These are phyloP conservation scores for Leishmania turanica DNA, from an alignment of 208 protist genomes.

Conservation along the genomic window DNA sequence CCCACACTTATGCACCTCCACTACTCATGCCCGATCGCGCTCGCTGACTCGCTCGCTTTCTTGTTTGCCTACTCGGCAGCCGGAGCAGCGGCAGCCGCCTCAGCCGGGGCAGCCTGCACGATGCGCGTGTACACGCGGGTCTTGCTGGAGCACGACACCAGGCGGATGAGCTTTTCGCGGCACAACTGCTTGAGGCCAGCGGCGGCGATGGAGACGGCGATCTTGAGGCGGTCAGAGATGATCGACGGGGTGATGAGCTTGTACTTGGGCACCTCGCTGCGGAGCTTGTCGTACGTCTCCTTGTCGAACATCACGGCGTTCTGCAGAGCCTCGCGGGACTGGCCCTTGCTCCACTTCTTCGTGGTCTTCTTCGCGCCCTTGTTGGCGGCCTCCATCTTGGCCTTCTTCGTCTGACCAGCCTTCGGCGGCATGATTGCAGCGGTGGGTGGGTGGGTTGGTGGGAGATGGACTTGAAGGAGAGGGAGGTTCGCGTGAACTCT, in stretches of 20 bases:
- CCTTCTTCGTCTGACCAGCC: slow-evolving; percentile 70
- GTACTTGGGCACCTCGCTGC: slow-evolving; percentile 91
- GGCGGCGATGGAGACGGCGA: slow-evolving; percentile 84
- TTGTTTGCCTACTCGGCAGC: slow-evolving; percentile 24
- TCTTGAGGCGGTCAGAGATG: slow-evolving; percentile 91
- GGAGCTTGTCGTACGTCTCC: slow-evolving; percentile 83
- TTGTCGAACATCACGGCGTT: slow-evolving; percentile 94
- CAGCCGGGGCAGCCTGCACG: slow-evolving; percentile 37
- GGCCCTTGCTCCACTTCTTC: slow-evolving; percentile 95
- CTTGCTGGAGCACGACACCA: slow-evolving; percentile 82
- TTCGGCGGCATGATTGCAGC: slow-evolving; percentile 69
- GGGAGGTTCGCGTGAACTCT: slow-evolving; percentile 33
- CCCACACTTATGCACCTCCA: neutral
- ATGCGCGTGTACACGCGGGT: slow-evolving; percentile 82
- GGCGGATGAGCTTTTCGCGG: slow-evolving; percentile 79
- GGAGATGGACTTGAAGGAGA: slow-evolving; percentile 9
- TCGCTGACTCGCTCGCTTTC: neutral
- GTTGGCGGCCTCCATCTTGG: slow-evolving; percentile 68
- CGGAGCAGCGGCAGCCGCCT: slow-evolving; percentile 32
- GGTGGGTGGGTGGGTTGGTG: neutral
- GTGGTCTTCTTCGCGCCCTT: slow-evolving; percentile 86
- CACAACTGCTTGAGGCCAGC: slow-evolving; percentile 89
- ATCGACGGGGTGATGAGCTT: slow-evolving; percentile 92
- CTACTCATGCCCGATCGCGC: neutral
- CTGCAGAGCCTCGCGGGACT: slow-evolving; percentile 88